Evolutionary conservation across 2,329 filamentous ascomycete species (phyloP).

Genomic region (Sarocladium kiliense): DNA sequence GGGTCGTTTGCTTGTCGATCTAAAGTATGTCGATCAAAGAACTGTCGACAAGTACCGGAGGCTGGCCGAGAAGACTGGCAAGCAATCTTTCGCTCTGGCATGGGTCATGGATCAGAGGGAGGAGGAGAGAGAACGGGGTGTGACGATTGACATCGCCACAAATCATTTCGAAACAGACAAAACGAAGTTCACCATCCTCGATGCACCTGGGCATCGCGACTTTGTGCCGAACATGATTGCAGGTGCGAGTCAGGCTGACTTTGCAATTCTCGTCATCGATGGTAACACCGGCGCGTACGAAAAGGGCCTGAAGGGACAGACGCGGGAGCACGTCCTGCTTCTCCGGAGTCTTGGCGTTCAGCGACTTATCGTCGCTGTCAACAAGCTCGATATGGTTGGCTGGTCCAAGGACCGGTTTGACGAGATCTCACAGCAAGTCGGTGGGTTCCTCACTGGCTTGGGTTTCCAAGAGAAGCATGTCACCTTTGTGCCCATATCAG

Average conservation of each 20-base stretch:
- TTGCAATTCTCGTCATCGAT: slow-evolving; percentile 91
- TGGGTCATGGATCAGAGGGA: slow-evolving; percentile 94
- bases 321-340: slow-evolving; percentile 85
- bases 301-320: slow-evolving; percentile 88
- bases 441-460: slow-evolving; percentile 73
- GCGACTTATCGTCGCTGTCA: slow-evolving; percentile 82
- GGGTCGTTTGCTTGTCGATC: slow-evolving; percentile 86
- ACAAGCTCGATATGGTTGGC: slow-evolving; percentile 83
- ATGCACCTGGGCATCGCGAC: slow-evolving; percentile 90
- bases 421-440: slow-evolving; percentile 79
- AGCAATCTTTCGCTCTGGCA: slow-evolving; percentile 90
- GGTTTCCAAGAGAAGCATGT: slow-evolving; percentile 80
- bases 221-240: slow-evolving; percentile 99
- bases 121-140: slow-evolving; percentile 83
- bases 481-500: slow-evolving; percentile 84
- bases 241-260: slow-evolving; percentile 90
- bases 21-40: slow-evolving; percentile 81
- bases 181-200: slow-evolving; percentile 87
- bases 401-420: slow-evolving; percentile 83
- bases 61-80: slow-evolving; percentile 87
- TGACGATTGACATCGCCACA: slow-evolving; percentile 95
- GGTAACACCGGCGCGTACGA: slow-evolving; percentile 88
- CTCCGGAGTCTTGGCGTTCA: slow-evolving; percentile 88
- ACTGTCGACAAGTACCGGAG: slow-evolving; percentile 83
- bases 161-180: slow-evolving; percentile 89